Evolutionary conservation across 768 basidiomycete species (phyloP).

Genomic region (Boletus speciosus): DNA sequence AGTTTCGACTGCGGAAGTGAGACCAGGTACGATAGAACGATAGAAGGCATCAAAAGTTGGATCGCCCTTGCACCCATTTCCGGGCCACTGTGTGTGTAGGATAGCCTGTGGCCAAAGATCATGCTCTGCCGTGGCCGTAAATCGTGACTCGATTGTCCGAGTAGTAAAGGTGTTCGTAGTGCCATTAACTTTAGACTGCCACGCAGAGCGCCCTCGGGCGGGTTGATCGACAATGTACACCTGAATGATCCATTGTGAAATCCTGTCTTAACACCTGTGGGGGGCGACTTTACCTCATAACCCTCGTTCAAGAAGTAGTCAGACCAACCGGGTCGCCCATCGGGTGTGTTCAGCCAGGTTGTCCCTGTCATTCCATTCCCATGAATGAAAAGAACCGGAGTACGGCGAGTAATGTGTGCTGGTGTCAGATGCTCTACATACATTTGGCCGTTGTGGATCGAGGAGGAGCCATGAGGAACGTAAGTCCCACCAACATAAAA

Average conservation of each 20-base stretch:
- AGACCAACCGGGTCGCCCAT: conserved; percentile 54
- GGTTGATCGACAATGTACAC: conserved; percentile 48
- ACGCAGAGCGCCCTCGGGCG: conserved; percentile 43
- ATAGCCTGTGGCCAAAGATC: conserved; percentile 45
- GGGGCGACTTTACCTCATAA: conserved; percentile 39
- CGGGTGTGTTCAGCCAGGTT: conserved; percentile 51
- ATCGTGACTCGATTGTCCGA: conserved; percentile 36
- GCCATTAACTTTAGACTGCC: conserved; percentile 40
- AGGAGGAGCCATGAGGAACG: conserved; percentile 32
- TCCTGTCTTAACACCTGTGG: not conserved
- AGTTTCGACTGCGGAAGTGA: conserved; percentile 34
- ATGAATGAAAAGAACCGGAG: conserved; percentile 47
- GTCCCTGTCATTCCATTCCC: conserved; percentile 53
- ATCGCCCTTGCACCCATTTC: conserved; percentile 47
- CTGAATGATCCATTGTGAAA: conserved; percentile 15
- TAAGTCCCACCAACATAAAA: conserved; percentile 49
- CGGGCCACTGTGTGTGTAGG: conserved; percentile 52
- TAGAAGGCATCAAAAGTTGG: conserved; percentile 44
- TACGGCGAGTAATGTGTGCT: conserved; percentile 32
- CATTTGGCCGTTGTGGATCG: conserved; percentile 43
- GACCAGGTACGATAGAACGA: conserved; percentile 39
- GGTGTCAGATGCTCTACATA: conserved; percentile 53
- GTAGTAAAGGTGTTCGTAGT: conserved; percentile 30
- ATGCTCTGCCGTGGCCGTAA: conserved; percentile 40
- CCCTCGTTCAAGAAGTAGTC: conserved; percentile 50